Conservation (phyloP, 106 monocot species). For the Hemerocallis citrina region DNA sequence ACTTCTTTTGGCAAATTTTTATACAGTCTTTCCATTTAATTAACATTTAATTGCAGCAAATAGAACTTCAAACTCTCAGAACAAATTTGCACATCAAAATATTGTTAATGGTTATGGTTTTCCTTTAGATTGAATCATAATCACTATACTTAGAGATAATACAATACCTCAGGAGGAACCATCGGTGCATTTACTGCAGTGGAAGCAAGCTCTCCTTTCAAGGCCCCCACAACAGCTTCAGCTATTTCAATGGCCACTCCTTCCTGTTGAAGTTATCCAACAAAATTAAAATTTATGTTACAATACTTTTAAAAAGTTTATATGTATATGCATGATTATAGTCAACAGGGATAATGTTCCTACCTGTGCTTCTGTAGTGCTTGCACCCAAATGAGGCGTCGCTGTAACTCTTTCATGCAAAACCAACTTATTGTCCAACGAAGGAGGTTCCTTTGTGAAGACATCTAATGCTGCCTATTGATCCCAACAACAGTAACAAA, state of each 20-base stretch:
- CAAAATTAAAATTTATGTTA: not conserved
- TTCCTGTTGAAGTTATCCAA: slow-evolving; percentile 30
- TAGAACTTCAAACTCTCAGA: too few species aligned
- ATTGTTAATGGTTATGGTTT: too few species aligned
- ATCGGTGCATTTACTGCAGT: slow-evolving; percentile 87
- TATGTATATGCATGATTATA: not conserved
- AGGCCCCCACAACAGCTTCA: slow-evolving; percentile 76
- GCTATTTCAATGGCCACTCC: slow-evolving; percentile 88
- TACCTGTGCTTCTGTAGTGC: slow-evolving; percentile 74
- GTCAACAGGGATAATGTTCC: not conserved
- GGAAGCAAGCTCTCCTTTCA: slow-evolving; percentile 80
- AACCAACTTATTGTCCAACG: slow-evolving; percentile 51
- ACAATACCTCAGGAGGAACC: slow-evolving; percentile 56
- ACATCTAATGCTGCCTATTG: slow-evolving; percentile 76
- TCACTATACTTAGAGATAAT: not conserved
- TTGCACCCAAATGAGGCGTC: slow-evolving; percentile 82
- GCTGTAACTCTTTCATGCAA: slow-evolving; percentile 72
- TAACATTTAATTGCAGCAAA: too few species aligned
- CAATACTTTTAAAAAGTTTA: not conserved
- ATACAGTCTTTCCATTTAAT: too few species aligned
- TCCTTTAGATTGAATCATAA: too few species aligned
- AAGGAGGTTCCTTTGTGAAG: slow-evolving; percentile 71
- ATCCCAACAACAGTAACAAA: not conserved
- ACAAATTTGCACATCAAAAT: too few species aligned
- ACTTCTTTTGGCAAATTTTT: too few species aligned